Base-by-base conservation (phyloP, 2,329 filamentous ascomycete species). In the Exophiala oligosperma region DNA sequence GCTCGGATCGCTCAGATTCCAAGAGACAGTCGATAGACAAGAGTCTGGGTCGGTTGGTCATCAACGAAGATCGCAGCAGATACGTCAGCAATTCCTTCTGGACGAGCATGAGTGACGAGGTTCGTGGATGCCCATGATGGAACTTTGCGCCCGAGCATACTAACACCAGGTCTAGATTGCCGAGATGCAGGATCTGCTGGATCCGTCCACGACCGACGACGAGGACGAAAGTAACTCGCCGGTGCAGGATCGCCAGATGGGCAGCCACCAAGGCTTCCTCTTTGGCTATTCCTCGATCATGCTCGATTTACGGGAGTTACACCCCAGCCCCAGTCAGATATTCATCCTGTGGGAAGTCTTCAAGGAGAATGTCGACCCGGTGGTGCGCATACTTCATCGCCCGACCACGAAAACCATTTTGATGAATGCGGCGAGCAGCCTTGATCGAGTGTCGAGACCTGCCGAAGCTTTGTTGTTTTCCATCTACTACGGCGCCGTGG, bases 81-180 rank as follows among this genome's bases (percentile, higher is more conserved):
- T 86, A 86, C 70, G 81, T 86, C 66, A 86, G 83, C 69, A 85
- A 82, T 65, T 80, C 80, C 28, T 82, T 86, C 62, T 86, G 83
- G 82, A 81, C 82, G 3, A 83, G 76, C 64, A 72, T 87, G 57
- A 83, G 81, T 60, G 84, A 85, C 57, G 84, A 87, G 75, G 81
- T 83, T 64, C 43, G 70, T 24, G 17, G 17, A 17, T 17, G 17
- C 17, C 17, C 17, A 17, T 17, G 17, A 17, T 17, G 17, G 17
- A 17, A 17, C 17, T 17, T 17, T 17, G 17, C 17, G 17, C 17
- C 17, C 17, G 17, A 17, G 17, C 32, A 26, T 32, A 29, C 46
- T 48, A 23, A 48, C 46, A 24, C 11, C 4, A 6, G 40, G 21
- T 17, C 44, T 64, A 82, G 79, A 80, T 87, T 21, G 83, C 85